Evolutionary conservation across 139 green algal species (phyloP).

Genomic region (Gonium pectorale): DNA sequence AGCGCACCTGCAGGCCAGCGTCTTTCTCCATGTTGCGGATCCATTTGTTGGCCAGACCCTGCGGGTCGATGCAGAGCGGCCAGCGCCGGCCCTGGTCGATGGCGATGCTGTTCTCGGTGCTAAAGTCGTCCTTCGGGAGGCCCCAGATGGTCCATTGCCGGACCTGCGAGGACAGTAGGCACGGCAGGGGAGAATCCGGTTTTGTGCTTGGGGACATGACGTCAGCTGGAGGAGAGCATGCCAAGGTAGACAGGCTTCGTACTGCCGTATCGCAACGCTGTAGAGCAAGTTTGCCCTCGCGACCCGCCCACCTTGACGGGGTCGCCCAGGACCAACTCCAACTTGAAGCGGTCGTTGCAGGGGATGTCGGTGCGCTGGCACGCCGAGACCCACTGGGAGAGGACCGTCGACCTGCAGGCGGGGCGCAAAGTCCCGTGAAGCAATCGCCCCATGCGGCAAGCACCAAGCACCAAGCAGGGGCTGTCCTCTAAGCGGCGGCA

Average conservation of each 20-base stretch:
- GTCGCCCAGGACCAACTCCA: conserved; percentile 72
- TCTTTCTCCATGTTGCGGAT: conserved; percentile 85
- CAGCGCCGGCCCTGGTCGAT: conserved; percentile 80
- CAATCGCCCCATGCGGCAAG: too few species aligned
- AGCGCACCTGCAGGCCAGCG: conserved; percentile 55
- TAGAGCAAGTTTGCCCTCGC: too few species aligned
- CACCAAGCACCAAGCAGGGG: too few species aligned
- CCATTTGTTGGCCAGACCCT: conserved; percentile 90
- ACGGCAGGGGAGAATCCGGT: neutral
- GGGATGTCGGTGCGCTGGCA: conserved; percentile 65
- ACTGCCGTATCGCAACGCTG: too few species aligned
- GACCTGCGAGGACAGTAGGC: conserved; percentile 53
- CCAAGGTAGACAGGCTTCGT: too few species aligned
- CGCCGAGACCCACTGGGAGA: conserved; percentile 57
- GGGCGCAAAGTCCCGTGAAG: neutral
- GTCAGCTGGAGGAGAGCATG: too few species aligned
- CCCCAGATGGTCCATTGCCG: conserved; percentile 87
- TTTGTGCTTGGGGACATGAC: too few species aligned
- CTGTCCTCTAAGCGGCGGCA: too few species aligned
- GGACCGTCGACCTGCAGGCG: conserved; percentile 51
- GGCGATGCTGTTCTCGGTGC: conserved; percentile 87
- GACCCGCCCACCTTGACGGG: conserved; percentile 71
- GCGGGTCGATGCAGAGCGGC: conserved; percentile 90
- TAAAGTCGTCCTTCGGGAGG: conserved; percentile 87
- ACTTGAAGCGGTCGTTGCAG: conserved; percentile 73